Conservation (phyloP, 306 rosid species). For the Vigna unguiculata region DNA sequence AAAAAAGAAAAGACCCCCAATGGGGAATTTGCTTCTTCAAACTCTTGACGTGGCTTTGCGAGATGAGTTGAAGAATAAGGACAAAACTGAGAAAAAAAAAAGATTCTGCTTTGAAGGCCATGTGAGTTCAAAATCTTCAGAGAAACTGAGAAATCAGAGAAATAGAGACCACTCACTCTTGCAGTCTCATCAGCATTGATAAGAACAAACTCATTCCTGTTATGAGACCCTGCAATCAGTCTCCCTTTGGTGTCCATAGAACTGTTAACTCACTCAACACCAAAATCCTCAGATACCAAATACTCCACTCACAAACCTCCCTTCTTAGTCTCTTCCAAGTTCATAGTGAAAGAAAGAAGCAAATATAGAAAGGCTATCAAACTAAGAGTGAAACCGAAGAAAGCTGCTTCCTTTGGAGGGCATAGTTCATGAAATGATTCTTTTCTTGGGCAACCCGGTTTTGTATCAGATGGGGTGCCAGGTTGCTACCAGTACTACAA, state of each 20-base stretch:
- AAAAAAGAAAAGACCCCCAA: background rate
- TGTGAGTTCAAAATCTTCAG: conserved; percentile 24
- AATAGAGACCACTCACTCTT: conserved; percentile 57
- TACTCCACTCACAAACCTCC: conserved; percentile 23
- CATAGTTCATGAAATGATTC: conserved; percentile 43
- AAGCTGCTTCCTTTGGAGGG: conserved; percentile 26
- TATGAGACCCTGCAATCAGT: conserved; percentile 80
- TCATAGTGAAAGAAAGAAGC: conserved; percentile 17
- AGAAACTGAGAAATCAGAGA: conserved; percentile 14
- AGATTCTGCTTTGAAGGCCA: conserved; percentile 1
- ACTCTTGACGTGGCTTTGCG: background rate
- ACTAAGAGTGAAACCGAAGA: conserved; percentile 25
- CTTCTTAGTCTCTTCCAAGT: conserved; percentile 38
- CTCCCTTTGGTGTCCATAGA: conserved; percentile 73
- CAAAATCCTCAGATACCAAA: conserved; percentile 39
- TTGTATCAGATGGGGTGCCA: conserved; percentile 31
- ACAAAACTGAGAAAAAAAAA: conserved; percentile 33
- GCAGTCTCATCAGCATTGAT: conserved; percentile 87
- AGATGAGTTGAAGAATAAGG: conserved; percentile 23
- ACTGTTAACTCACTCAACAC: conserved; percentile 31
- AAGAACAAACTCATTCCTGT: conserved; percentile 81
- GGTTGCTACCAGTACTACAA: background rate
- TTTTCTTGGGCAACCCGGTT: conserved; percentile 56
- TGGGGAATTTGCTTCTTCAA: conserved; percentile 22
- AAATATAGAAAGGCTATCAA: conserved; percentile 36